Percentiles rank a stretch among this genome's conserved stretches.
Conservation (phyloP, 805 yeast species). For the Priceomyces haplophilus region DNA sequence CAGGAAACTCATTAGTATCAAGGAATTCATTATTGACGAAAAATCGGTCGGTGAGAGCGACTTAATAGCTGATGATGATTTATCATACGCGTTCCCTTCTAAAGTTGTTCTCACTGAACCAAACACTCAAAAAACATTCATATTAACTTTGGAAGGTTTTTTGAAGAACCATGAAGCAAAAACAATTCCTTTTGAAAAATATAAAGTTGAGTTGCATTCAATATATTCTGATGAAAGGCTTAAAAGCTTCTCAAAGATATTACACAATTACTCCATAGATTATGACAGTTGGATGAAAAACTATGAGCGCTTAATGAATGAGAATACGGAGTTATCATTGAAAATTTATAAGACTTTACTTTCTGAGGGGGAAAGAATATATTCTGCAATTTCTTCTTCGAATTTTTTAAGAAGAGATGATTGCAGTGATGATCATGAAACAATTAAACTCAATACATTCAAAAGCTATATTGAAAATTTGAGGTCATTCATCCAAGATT, state of each 20-base stretch:
- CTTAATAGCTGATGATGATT: conserved; percentile 51
- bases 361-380: conserved; percentile 54
- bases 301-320: conserved; percentile 38
- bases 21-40: conserved; percentile 34
- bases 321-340: conserved; percentile 45
- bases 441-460: conserved; percentile 17
- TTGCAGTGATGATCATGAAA: conserved; percentile 9
- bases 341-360: conserved; percentile 43
- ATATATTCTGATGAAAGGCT: conserved; percentile 55
- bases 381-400: conserved; percentile 33
- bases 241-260: conserved; percentile 28
- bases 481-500: conserved; percentile 39
- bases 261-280: conserved; percentile 43
- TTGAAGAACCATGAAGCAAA: conserved; percentile 17
- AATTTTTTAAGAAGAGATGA: conserved; percentile 13
- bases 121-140: conserved; percentile 28
- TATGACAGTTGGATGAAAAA: conserved; percentile 51
- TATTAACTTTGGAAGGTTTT: conserved; percentile 28
- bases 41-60: conserved; percentile 30
- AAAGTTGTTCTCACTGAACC: conserved; percentile 40
- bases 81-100: conserved; percentile 52
- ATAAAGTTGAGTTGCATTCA: conserved; percentile 42
- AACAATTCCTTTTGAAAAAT: conserved; percentile 7
- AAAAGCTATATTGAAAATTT: conserved; percentile 28
- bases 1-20: conserved; percentile 26